phyloP scores from a whole-genome alignment of 2,329 filamentous ascomycete genomes.

The Aspergillus brasiliensis region DNA sequence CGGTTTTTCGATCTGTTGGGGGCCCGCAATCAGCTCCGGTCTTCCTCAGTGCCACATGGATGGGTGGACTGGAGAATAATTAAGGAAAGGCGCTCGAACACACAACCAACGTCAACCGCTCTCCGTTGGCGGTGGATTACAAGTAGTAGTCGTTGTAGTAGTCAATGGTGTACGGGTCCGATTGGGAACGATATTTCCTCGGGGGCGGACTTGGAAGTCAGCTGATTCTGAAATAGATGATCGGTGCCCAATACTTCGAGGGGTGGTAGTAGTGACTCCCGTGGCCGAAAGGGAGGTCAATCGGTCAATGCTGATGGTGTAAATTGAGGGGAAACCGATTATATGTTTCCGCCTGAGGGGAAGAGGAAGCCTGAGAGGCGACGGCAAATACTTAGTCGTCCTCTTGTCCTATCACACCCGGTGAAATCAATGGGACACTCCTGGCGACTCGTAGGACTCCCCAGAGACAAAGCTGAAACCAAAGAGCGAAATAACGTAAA shows the following conservation, averaged over 20 bases:
- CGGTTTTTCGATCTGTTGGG: not conserved
- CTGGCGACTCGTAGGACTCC: not conserved
- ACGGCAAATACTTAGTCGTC: not conserved
- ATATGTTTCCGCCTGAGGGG: not conserved
- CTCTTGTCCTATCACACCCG: not conserved
- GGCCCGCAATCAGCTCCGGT: slow-evolving; percentile 15
- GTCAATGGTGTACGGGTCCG: not conserved
- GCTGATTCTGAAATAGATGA: slow-evolving; percentile 12
- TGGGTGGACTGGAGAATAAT: slow-evolving; percentile 7
- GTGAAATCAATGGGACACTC: not conserved
- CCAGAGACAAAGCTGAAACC: not conserved
- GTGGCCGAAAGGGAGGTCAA: not conserved
- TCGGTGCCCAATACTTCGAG: slow-evolving; percentile 22
- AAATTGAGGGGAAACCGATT: not conserved
- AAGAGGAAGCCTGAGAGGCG: not conserved
- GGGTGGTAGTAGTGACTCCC: slow-evolving; percentile 3
- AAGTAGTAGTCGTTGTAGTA: not conserved
- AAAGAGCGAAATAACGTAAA: not conserved
- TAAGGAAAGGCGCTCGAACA: slow-evolving; percentile 2
- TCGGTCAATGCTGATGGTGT: not conserved
- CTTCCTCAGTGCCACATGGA: slow-evolving; percentile 18
- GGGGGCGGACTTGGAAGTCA: not conserved
- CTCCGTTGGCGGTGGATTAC: slow-evolving; percentile 1
- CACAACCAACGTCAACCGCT: slow-evolving; percentile 4
- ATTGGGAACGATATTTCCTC: slow-evolving; percentile 11